phyloP scores from a whole-genome alignment of 2,329 filamentous ascomycete genomes.

The Calonectria hawksworthii region DNA sequence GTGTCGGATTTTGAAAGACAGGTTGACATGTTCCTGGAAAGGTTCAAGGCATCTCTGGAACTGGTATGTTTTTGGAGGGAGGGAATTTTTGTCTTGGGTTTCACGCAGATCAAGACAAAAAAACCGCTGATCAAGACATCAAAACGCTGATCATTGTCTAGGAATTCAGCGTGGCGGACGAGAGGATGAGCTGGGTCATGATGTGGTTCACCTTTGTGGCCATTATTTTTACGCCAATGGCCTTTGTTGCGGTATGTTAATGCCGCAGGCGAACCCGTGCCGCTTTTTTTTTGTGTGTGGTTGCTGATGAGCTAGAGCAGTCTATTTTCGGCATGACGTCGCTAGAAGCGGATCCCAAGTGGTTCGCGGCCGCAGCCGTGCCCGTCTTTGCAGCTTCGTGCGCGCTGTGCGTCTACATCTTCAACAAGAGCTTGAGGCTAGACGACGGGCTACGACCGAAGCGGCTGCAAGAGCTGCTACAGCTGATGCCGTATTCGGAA shows the following conservation, averaged over 20 bases:
- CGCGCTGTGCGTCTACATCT: conserved; percentile 10
- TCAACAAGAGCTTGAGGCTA: conserved; percentile 7
- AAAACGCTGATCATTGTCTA: neutral
- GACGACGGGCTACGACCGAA: conserved; percentile 11
- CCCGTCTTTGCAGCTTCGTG: conserved; percentile 8
- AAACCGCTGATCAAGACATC: neutral
- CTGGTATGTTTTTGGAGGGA: neutral
- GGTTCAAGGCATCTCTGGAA: conserved; percentile 16
- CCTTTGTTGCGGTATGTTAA: conserved; percentile 14
- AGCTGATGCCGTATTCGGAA: conserved; percentile 13
- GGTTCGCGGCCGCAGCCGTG: conserved; percentile 1
- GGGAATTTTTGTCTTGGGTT: neutral
- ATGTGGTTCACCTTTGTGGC: conserved; percentile 24
- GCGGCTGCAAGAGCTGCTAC: neutral
- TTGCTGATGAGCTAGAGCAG: neutral
- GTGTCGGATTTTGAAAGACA: conserved; percentile 12
- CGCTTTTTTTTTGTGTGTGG: no score
- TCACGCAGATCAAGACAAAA: neutral
- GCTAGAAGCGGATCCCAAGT: conserved; percentile 17
- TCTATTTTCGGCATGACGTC: conserved; percentile 25
- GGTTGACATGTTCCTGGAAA: conserved; percentile 22
- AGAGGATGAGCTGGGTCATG: conserved; percentile 28
- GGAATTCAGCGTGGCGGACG: conserved; percentile 11
- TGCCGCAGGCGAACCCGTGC: neutral
- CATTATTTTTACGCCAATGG: conserved; percentile 20